Evolutionary conservation across 768 basidiomycete species (phyloP).

Genomic region (Calvatia gigantea): DNA sequence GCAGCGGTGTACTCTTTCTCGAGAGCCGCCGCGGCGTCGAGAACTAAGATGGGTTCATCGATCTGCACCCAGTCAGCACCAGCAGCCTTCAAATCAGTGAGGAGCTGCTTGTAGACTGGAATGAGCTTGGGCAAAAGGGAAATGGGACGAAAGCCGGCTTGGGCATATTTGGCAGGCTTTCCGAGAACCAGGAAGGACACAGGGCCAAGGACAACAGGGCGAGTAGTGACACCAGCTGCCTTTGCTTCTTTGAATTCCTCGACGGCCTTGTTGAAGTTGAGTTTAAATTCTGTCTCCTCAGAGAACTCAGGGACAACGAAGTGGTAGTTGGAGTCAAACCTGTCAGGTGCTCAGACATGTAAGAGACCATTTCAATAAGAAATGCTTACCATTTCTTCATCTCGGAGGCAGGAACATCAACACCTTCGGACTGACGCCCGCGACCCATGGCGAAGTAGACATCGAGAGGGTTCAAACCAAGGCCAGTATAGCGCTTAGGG

Average conservation of each 20-base stretch:
- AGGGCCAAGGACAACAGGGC: conserved; percentile 95
- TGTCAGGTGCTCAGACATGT: too few species aligned
- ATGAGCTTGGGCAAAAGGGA: conserved; percentile 86
- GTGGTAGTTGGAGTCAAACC: conserved; percentile 99
- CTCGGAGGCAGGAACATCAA: conserved; percentile 96
- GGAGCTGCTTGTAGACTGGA: conserved; percentile 87
- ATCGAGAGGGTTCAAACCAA: conserved; percentile 85
- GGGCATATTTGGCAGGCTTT: conserved; percentile 84
- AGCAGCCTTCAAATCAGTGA: conserved; percentile 86
- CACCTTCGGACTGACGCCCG: conserved; percentile 90
- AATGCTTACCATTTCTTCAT: conserved; percentile 96
- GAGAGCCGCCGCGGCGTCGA: conserved; percentile 75
- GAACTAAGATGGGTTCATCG: conserved; percentile 94
- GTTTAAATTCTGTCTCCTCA: conserved; percentile 87
- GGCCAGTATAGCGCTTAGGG: conserved; percentile 88
- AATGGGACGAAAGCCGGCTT: conserved; percentile 84
- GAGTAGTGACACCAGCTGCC: conserved; percentile 82
- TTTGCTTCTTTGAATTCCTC: conserved; percentile 95
- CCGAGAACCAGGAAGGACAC: conserved; percentile 93
- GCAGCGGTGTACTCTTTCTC: conserved; percentile 78
- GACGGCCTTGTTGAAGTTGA: conserved; percentile 93
- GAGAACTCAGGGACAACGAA: conserved; percentile 97
- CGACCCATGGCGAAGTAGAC: conserved; percentile 99
- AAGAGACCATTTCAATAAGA: too few species aligned
- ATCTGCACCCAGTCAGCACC: conserved; percentile 95